phyloP scores from a whole-genome alignment of 2,329 filamentous ascomycete genomes.

The Camptophora hylomeconis region DNA sequence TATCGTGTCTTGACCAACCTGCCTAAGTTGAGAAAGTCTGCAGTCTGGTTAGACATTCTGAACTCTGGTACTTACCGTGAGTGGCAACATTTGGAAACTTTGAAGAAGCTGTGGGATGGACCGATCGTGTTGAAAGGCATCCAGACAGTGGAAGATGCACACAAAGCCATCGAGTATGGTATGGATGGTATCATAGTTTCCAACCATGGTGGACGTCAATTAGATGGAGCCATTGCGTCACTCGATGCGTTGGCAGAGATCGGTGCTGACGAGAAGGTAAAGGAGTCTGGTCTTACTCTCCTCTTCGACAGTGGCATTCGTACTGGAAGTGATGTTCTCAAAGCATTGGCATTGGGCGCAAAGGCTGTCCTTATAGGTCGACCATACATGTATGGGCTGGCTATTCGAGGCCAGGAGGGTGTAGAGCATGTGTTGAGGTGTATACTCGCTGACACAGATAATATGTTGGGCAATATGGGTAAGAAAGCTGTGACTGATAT shows the following conservation, averaged over 20 bases:
- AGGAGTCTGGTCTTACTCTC: constrained; percentile 24
- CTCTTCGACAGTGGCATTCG: constrained; percentile 40
- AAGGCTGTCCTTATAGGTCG: constrained; percentile 45
- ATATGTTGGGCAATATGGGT: constrained; percentile 16
- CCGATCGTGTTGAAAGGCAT: constrained; percentile 52
- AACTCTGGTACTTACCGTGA: constrained; percentile 41
- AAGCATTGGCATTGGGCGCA: constrained; percentile 42
- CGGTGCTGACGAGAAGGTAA: constrained; percentile 36
- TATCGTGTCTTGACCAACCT: constrained; percentile 13
- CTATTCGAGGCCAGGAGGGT: constrained; percentile 39
- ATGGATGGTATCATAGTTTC: constrained; percentile 38
- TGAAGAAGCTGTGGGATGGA: constrained; percentile 47
- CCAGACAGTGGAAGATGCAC: constrained; percentile 37
- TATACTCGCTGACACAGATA: constrained; percentile 33
- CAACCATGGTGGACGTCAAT: constrained; percentile 40
- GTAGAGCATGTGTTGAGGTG: constrained; percentile 39
- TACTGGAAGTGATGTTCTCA: constrained; percentile 37
- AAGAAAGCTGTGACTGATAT: constrained; percentile 15
- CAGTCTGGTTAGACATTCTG: constrained; percentile 36
- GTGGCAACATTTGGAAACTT: constrained; percentile 46
- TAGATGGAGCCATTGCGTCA: constrained; percentile 38
- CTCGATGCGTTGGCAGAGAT: constrained; percentile 46
- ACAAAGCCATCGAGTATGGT: constrained; percentile 30
- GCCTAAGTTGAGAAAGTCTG: constrained; percentile 10
- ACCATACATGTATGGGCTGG: constrained; percentile 46